Base-by-base conservation (phyloP, 805 yeast species). In the Yamadazyma insecticola region DNA sequence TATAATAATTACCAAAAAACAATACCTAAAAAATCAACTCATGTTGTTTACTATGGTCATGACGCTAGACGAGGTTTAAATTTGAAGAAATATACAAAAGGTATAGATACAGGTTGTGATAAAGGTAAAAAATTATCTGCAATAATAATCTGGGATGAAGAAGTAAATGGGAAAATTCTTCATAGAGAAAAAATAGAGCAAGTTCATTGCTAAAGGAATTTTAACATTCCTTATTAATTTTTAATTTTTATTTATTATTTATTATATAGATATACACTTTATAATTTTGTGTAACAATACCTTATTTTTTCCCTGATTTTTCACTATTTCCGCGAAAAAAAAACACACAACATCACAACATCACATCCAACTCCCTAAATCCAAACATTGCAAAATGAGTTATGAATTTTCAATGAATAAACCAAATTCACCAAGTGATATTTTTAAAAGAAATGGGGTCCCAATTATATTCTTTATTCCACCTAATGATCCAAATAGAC, bases 31-130 rank as follows among this genome's bases (percentile, higher is more conserved):
- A 28, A 62, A 31, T 24, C 31, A 12, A 32, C 32, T 10, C 11
- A 30, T 4, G 61, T 70, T 14, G 87, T 85, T 3, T 76, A 75
- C 46, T 89, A 89, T 51, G 97, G 97, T 1, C 97, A 89, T 50
- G 94, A 86, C 50, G 94, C 97, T 3, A 66, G 76, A 33, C 63
- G 79, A 33, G 96, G 96, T 1, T 69, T 88, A 29, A 76, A 72
- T 33, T 41, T 79, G 29, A 71, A 72, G 41, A 70, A 72, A 39
- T 86, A 67, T 53, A 67, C 95, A 3, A 76, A 74, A 46, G 97
- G 97, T 0, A 59, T 89, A 23, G 97, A 90, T 50, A 63, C 84
- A 8, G 85, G 84, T 1, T 89, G 97, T 63, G 83, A 78, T 36
- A 72, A 73, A 37, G 96, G 96, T 3, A 80, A 76, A 9, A 53